A percentile compares a stretch with the other conserved stretches of the same genome.
These are phyloP conservation scores for Hortiboletus flavorubellus DNA, from an alignment of 768 basidiomycete genomes.

Conservation along the genomic window DNA sequence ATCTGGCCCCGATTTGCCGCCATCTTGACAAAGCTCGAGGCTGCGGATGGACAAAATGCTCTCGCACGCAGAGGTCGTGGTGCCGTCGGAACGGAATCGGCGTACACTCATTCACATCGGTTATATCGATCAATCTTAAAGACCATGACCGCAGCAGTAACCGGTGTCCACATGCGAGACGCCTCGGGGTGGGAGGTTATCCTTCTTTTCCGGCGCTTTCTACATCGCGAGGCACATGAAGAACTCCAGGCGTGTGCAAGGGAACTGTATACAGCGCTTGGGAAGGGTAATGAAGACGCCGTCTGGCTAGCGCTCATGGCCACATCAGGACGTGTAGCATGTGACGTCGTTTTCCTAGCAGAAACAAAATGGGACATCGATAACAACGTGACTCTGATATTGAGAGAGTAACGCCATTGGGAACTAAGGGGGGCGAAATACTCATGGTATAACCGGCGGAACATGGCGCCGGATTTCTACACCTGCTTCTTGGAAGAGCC, in stretches of 20 bases:
- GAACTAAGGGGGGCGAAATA: not conserved
- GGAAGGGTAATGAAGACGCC: conserved; percentile 65
- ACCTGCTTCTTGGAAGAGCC: conserved; percentile 74
- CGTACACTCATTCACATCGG: conserved; percentile 79
- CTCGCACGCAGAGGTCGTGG: conserved; percentile 53
- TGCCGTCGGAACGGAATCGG: conserved; percentile 59
- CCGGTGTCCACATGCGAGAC: conserved; percentile 69
- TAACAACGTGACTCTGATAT: conserved; percentile 33
- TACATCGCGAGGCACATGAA: conserved; percentile 60
- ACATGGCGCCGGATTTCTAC: conserved; percentile 75
- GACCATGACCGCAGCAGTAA: conserved; percentile 67
- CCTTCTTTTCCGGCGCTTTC: conserved; percentile 71
- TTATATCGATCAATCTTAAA: conserved; percentile 72
- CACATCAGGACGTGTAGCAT: conserved; percentile 44
- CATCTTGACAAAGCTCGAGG: conserved; percentile 58
- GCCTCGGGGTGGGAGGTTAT: conserved; percentile 77
- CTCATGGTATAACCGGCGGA: conserved; percentile 35
- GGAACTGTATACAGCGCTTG: conserved; percentile 60
- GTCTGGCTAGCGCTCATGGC: conserved; percentile 77
- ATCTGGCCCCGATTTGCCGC: conserved; percentile 81
- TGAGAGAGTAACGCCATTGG: conserved; percentile 26
- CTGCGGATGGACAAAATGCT: conserved; percentile 64
- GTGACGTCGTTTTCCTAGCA: conserved; percentile 48
- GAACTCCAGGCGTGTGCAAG: conserved; percentile 71
- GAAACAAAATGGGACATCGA: conserved; percentile 63